Evolutionary conservation across 169 alveolate species (phyloP), one percentile per base, ranked within the genome.

Genomic region (Eimeria tenella): DNA sequence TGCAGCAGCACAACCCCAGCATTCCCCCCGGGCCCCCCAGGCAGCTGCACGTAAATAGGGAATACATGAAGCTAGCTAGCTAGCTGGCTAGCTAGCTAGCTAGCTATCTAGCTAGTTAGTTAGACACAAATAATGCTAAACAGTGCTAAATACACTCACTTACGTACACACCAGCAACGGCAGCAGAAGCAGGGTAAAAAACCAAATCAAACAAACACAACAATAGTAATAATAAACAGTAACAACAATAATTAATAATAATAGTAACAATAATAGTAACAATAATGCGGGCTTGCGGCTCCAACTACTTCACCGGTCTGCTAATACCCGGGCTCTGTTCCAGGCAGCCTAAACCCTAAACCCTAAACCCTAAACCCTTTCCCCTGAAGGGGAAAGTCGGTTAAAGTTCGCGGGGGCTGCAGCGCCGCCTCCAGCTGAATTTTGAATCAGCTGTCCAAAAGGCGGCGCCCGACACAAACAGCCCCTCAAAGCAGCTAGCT

Each of bases 331-430:
- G 21, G 1, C 74, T 25, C 74, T 63, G 4, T 19, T 1, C 74
- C 74, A 3, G 4, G 21, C 17, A 63, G 50, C 77, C 77, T 68
- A 68, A 21, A 68, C 77, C 77, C 77, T 68, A 68, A 68, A 68
- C 77, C 77, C 77, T 68, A 68, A 68, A 15, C 31, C 49, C 77
- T 68, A 68, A 4, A 21, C 77, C 77, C 77, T 68, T 68, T 58
- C 17, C 68, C 68, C 68, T 58, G 68, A 0, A 15, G 4, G 21
- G 68, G 68, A 15, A 15, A 58, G 68, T 0, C 68, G 21, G 68
- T 0, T 58, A 15, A 58, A 11, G 68, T 58, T 31, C 42, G 42
- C 42, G 42, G 42, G 42, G 42, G 2, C 42, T 31, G 42, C 42
- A 31, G 42, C 42, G 42, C 42, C 42, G 42, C 42, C 42, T 31